Evolutionary conservation across 768 basidiomycete species (phyloP).

Genomic region (Agaricus subrufescens): DNA sequence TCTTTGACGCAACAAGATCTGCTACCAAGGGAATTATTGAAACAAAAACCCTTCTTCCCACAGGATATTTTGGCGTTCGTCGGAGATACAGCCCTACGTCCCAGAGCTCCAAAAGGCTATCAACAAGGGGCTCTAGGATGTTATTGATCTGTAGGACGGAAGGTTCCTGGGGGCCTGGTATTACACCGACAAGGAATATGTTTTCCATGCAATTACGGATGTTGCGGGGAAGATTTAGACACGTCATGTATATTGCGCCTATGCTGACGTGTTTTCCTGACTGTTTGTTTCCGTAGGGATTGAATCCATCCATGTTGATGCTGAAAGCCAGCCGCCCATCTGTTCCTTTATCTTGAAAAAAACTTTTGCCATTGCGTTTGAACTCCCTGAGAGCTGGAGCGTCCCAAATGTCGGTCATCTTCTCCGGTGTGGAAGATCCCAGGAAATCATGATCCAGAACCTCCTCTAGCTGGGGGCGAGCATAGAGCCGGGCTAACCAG

Average conservation of each 20-base stretch:
- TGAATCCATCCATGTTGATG: conserved; percentile 26
- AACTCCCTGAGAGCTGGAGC: not conserved
- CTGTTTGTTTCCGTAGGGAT: conserved; percentile 21
- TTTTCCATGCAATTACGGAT: conserved; percentile 15
- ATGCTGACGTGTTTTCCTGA: conserved; percentile 18
- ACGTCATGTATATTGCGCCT: conserved; percentile 22
- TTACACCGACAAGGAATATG: conserved; percentile 19
- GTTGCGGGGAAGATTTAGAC: conserved; percentile 26
- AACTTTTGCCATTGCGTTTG: conserved; percentile 8
- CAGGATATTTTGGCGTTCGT: conserved; percentile 8
- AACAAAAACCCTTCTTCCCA: conserved; percentile 19
- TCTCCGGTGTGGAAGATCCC: not conserved
- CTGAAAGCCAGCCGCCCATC: conserved; percentile 20
- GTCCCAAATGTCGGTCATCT: not conserved
- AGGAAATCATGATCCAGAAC: not conserved
- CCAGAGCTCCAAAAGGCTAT: conserved; percentile 26
- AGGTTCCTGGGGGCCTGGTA: conserved; percentile 18
- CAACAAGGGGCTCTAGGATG: conserved; percentile 26
- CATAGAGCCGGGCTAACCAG: conserved; percentile 18
- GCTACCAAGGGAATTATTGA: conserved; percentile 25
- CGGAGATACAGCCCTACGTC: conserved; percentile 19
- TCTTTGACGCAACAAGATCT: conserved; percentile 23
- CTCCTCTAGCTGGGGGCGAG: conserved; percentile 15
- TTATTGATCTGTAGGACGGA: conserved; percentile 26
- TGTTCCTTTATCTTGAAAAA: conserved; percentile 9